Percentiles rank a stretch among this genome's conserved stretches.
Conservation (phyloP, 352 stramenopile genomes). For the Globisporangium ultimum region DNA sequence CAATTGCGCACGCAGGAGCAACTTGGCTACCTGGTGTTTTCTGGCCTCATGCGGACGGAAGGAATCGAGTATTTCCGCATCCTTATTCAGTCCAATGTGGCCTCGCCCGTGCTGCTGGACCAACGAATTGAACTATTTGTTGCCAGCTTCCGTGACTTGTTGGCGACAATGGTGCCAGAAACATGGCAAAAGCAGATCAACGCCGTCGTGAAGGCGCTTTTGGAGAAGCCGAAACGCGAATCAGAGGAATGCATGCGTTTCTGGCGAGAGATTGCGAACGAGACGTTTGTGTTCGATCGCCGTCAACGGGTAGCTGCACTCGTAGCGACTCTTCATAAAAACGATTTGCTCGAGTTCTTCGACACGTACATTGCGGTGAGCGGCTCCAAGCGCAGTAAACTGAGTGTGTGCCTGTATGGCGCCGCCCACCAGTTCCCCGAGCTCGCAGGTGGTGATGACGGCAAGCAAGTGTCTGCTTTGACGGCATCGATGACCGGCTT, state of each 20-base stretch:
- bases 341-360: too few species aligned
- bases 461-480: neutral
- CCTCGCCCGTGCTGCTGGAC: slow-evolving; percentile 58
- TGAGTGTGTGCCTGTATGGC: slow-evolving; percentile 11
- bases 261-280: slow-evolving; percentile 60
- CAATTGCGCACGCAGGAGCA: slow-evolving; percentile 65
- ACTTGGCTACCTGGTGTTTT: slow-evolving; percentile 72
- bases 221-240: slow-evolving; percentile 67
- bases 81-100: slow-evolving; percentile 76
- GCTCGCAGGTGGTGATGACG: slow-evolving; percentile 11
- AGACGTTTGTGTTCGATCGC: slow-evolving; percentile 73
- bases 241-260: slow-evolving; percentile 50
- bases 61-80: slow-evolving; percentile 66
- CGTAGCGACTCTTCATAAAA: slow-evolving; percentile 17
- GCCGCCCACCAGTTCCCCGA: slow-evolving; percentile 41
- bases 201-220: slow-evolving; percentile 56
- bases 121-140: slow-evolving; percentile 71
- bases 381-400: too few species aligned
- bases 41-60: slow-evolving; percentile 32
- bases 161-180: slow-evolving; percentile 24
- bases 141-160: slow-evolving; percentile 24
- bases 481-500: slow-evolving; percentile 15
- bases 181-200: slow-evolving; percentile 54
- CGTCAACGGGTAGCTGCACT: slow-evolving; percentile 36
- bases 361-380: too few species aligned